These are phyloP conservation scores for Alternaria longipes DNA, from an alignment of 2,329 filamentous ascomycete species.

Conservation along the genomic window DNA sequence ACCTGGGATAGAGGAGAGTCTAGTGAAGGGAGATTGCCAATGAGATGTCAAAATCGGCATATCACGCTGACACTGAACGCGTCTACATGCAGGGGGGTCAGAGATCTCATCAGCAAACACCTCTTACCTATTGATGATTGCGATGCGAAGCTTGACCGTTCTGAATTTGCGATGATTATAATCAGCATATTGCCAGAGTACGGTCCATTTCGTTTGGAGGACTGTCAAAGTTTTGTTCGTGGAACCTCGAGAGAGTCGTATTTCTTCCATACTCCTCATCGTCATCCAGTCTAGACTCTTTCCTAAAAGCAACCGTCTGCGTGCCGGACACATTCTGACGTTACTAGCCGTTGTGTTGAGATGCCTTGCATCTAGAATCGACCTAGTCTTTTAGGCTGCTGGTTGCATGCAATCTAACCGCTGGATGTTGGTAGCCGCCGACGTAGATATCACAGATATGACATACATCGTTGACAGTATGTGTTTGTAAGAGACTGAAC, in stretches of 20 bases:
- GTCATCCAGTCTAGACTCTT: not conserved
- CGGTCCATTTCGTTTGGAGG: not conserved
- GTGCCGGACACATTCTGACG: conserved; percentile 4
- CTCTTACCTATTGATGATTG: not conserved
- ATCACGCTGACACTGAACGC: conserved; percentile 32
- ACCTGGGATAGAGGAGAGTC: conserved; percentile 18
- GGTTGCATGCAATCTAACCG: conserved; percentile 15
- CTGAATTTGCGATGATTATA: conserved; percentile 3
- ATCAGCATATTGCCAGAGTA: not conserved
- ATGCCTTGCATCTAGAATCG: conserved; percentile 6
- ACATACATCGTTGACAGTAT: conserved; percentile 19
- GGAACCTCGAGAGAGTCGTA: not conserved
- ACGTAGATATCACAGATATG: conserved; percentile 11
- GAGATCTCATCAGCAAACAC: conserved; percentile 8
- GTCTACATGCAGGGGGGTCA: conserved; percentile 37
- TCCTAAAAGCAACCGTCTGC: not conserved
- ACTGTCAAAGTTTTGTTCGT: not conserved
- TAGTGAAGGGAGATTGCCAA: conserved; percentile 33
- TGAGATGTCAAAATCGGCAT: conserved; percentile 24
- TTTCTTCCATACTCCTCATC: not conserved
- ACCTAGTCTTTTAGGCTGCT: not conserved
- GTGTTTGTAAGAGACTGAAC: not conserved
- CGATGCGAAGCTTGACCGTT: conserved; percentile 3
- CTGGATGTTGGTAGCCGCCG: conserved; percentile 24
- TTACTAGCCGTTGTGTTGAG: not conserved